Evolutionary conservation across 2,329 filamentous ascomycete genomes (phyloP), one percentile per base, ranked within the genome.

Genomic region (Podosphaera xanthii): DNA sequence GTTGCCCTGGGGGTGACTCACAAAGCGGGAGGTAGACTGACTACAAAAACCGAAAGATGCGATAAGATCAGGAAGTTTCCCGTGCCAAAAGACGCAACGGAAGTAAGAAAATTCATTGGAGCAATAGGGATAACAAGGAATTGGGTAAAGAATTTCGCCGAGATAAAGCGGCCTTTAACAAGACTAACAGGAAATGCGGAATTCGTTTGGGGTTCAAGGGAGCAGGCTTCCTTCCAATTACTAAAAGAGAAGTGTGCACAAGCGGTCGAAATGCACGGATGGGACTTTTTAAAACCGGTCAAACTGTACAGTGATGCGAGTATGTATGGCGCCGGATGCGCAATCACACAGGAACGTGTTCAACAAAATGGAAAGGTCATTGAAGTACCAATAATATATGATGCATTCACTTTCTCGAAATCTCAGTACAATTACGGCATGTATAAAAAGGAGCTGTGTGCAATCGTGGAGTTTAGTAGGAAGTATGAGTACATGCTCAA

Each of bases 391-490:
- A 57, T 57, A 4, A 2, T 44, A 36, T 57, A 57, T 42, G 40
- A 55, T n/a, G 33, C 52, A 4, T 59, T 50, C 48, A 58, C 36
- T 60, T 48, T 12, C 59, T 46, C 7, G 50, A 59, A 5, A 57
- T 53, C 33, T 61, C 60, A 30, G 62, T 31, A 7, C 57, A 57
- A 31, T 60, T 44, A 14, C 61, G 42, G 44, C 61, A 62, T 22
- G 2, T 54, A 54, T 14, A 54, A 54, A 14, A 36, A 54, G 33
- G 12, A 52, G n/a, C 10, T 54, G 31, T 54, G 31, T 14, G 50
- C 50, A 5, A 54, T 35, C 7, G 30, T 54, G 2, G 31, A 54
- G 56, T 59, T 35, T 60, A 61, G 34, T 62, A 60, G 8, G 22
- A 48, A 38, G 46, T 58, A 38, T 59, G 57, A 35, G 61, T 58